Evolutionary conservation across 2,329 filamentous ascomycete genomes (phyloP).

Genomic region (Colletotrichum siamense): DNA sequence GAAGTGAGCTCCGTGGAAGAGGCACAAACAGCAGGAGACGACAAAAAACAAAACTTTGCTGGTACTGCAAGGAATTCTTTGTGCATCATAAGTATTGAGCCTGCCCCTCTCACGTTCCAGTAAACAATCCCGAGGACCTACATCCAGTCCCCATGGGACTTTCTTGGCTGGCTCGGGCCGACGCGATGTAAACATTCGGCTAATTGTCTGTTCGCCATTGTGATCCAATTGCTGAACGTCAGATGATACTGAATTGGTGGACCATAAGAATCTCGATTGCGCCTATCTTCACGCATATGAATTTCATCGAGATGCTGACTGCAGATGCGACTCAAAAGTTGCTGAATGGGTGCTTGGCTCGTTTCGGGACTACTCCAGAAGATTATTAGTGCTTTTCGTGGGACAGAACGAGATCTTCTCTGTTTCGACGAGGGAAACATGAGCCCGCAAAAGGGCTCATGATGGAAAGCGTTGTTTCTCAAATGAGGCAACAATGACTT

Average conservation of each 20-base stretch:
- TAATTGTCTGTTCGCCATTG: no score
- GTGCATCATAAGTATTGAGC: neutral
- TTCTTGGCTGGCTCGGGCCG: neutral
- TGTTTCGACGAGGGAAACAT: neutral
- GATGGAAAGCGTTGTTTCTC: neutral
- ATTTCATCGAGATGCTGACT: neutral
- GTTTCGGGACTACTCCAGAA: neutral
- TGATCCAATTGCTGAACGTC: neutral
- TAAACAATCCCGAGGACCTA: neutral
- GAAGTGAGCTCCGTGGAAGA: neutral
- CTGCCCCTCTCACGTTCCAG: neutral
- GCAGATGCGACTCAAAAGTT: neutral
- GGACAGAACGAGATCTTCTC: neutral
- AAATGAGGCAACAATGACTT: neutral
- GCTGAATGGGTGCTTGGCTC: neutral
- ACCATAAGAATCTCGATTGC: accelerated
- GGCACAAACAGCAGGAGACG: neutral
- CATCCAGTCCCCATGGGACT: neutral
- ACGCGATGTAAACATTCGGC: no score
- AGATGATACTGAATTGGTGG: neutral
- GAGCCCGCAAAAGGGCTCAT: no score
- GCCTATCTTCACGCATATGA: neutral
- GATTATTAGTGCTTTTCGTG: neutral
- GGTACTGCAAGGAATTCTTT: accelerated
- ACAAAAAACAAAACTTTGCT: neutral